Evolutionary conservation across 768 basidiomycete species (phyloP), one percentile per base, ranked within the genome.

Genomic region (Lenzites betulinus): DNA sequence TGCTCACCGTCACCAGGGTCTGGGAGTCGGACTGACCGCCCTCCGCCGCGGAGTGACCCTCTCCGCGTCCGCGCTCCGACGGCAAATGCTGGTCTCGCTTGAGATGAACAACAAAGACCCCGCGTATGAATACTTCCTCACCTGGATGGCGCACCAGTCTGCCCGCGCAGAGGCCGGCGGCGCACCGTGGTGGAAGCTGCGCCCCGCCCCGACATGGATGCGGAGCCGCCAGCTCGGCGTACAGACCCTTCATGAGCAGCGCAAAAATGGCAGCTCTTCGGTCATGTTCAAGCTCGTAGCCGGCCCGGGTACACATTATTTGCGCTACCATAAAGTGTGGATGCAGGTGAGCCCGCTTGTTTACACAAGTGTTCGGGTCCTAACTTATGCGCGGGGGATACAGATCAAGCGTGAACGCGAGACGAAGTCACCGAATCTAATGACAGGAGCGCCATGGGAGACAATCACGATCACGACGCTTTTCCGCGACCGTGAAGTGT

Each of bases 321-420:
- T 99, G 75, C 86, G 85, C 64, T 98, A 96, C 71, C 77, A 80
- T 44, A 88, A 90, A 11, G 92, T 93, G 16, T 99, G 96, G 97
- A 93, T 99, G 80, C 94, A 97, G 86, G 95, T 93, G 18, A 15
- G 56, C 42, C 25, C 11, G 6, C 30, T 1, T 55, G 54, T 75
- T 64, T 52, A 23, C 23, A 5, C 7, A 15, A 7, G 22, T 18
- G 11, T 20, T 23, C 12, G 28, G 0, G 25, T n/a, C 41, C 8
- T 7, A 18, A 20, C 70, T n/a, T n/a, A n/a, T n/a, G n/a, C n/a
- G n/a, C n/a, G n/a, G n/a, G n/a, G n/a, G n/a, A n/a, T n/a, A n/a
- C n/a, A 96, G 94, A 89, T 98, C 65, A 93, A 93, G 78, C 86
- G 97, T 15, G 95, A 98, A 76, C 86, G 97, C 53, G 94, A 97